Evolutionary conservation across 768 basidiomycete genomes (phyloP).

Genomic region (Scleroderma citrinum): DNA sequence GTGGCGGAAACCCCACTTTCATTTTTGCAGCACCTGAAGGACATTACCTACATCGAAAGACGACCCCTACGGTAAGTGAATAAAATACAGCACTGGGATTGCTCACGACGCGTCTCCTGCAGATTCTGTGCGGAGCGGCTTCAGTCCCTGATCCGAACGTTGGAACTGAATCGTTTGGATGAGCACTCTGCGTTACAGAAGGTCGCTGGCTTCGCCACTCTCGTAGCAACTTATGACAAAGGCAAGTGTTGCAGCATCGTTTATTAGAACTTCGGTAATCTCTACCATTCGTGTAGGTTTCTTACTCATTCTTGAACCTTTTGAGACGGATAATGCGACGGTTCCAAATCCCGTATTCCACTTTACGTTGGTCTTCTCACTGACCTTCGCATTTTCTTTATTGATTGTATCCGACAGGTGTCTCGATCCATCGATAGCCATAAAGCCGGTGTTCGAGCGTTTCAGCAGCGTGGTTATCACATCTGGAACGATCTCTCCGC

Average conservation of each 20-base stretch:
- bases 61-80: constrained; percentile 73
- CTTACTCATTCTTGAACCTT: constrained; percentile 93
- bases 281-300: constrained; percentile 54
- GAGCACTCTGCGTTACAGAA: constrained; percentile 92
- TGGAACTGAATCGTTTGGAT: constrained; percentile 85
- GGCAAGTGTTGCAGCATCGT: constrained; percentile 38
- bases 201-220: constrained; percentile 91
- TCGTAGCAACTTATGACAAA: constrained; percentile 97
- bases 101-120: constrained; percentile 1
- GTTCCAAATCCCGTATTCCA: constrained; percentile 99
- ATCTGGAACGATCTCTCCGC: constrained; percentile 94
- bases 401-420: constrained; percentile 50
- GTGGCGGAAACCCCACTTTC: constrained; percentile 97
- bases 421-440: constrained; percentile 94
- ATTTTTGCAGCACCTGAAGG: constrained; percentile 95
- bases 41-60: constrained; percentile 97
- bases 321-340: constrained; percentile 97
- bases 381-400: not conserved
- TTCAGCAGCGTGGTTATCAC: constrained; percentile 99
- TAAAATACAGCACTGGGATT: not conserved
- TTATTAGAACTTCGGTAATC: not conserved
- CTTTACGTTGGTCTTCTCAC: constrained; percentile 62
- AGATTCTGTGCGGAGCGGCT: constrained; percentile 97
- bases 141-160: constrained; percentile 87
- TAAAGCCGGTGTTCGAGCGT: constrained; percentile 95